These are phyloP conservation scores for Backusella circina DNA, from an alignment of 192 early-diverging fungal species.

Conservation along the genomic window DNA sequence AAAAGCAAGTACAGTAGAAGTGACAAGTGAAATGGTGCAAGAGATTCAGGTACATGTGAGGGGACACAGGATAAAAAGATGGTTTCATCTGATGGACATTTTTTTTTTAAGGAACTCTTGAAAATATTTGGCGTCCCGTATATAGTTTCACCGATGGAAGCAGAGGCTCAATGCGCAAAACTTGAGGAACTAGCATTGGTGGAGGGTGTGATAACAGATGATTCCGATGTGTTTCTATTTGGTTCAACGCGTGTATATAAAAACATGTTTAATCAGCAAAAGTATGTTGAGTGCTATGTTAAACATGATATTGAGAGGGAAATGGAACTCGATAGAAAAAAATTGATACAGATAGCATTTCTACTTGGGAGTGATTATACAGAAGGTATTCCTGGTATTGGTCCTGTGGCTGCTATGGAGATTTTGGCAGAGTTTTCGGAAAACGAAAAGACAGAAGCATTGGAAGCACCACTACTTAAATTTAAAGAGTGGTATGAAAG, in stretches of 20 bases:
- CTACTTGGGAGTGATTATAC: slow-evolving; percentile 98
- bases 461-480: slow-evolving; percentile 56
- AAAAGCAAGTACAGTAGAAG: slow-evolving; percentile 54
- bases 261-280: slow-evolving; percentile 90
- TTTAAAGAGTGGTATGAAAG: slow-evolving; percentile 51
- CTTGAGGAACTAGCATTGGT: slow-evolving; percentile 60
- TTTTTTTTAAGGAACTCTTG: slow-evolving; percentile 68
- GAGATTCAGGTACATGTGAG: slow-evolving; percentile 62
- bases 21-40: slow-evolving; percentile 70
- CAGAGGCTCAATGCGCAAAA: slow-evolving; percentile 94
- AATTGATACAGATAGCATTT: slow-evolving; percentile 81
- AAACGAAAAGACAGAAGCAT: slow-evolving; percentile 24
- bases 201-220: slow-evolving; percentile 96
- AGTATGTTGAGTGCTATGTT: slow-evolving; percentile 85
- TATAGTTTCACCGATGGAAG: slow-evolving; percentile 92
- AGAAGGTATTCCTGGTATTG: slow-evolving; percentile 81
- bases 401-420: slow-evolving; percentile 87
- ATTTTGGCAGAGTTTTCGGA: slow-evolving; percentile 71
- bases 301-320: slow-evolving; percentile 57
- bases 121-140: slow-evolving; percentile 93
- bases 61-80: not conserved
- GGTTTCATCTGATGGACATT: not conserved
- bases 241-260: slow-evolving; percentile 78
- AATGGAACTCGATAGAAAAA: slow-evolving; percentile 64
- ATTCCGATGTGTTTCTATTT: slow-evolving; percentile 97